phyloP scores from a whole-genome alignment of 202 grass and related monocot species.

The Setaria italica region DNA sequence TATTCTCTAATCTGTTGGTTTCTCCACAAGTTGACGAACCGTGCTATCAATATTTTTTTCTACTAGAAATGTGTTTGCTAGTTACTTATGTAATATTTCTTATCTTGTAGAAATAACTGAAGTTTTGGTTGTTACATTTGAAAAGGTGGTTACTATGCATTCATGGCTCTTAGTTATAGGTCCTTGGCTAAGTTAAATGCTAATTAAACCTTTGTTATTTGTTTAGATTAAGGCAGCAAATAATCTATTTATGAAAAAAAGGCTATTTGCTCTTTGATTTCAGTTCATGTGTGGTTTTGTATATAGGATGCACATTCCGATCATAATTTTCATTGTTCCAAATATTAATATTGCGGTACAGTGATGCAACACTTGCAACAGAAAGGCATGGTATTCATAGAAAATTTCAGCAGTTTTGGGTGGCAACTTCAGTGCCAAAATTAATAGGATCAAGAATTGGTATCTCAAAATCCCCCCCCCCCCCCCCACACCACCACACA shows the following conservation, averaged over 20 bases:
- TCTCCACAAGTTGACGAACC: conserved; percentile 22
- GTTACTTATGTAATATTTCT: background rate
- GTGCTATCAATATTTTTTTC: background rate
- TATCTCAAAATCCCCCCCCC: background rate
- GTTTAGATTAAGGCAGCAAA: background rate
- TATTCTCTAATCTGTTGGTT: conserved; percentile 11
- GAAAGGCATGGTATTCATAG: background rate
- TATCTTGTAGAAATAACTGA: background rate
- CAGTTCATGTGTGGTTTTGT: conserved; percentile 19
- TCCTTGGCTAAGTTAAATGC: conserved; percentile 20
- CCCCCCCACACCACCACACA: too few species aligned
- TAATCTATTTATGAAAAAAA: conserved; percentile 10
- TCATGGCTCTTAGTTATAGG: background rate
- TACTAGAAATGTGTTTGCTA: conserved; percentile 24
- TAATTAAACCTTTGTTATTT: background rate
- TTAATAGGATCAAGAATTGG: background rate
- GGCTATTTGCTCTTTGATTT: conserved; percentile 17
- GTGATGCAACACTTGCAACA: background rate
- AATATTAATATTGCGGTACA: background rate
- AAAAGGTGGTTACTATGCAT: conserved; percentile 8
- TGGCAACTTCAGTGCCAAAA: background rate
- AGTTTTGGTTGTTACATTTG: conserved; percentile 25
- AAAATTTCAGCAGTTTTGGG: background rate
- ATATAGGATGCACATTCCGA: conserved; percentile 7
- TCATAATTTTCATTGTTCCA: conserved; percentile 3